Evolutionary conservation across 139 green algal genomes (phyloP).

Genomic region (Micractinium sp.): DNA sequence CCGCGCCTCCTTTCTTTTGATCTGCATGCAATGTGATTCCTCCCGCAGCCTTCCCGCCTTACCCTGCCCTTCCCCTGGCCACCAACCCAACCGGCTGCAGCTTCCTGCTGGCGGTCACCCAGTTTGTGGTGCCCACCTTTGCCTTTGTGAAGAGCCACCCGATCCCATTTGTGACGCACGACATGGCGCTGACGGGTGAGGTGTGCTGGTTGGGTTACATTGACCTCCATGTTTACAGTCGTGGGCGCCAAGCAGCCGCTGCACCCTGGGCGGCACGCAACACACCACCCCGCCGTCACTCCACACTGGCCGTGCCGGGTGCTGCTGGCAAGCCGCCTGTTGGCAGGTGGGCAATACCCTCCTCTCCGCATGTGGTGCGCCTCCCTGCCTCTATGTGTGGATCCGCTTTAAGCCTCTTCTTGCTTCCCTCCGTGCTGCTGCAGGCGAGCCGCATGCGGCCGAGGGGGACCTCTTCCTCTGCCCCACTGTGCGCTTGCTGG

Average conservation of each 20-base stretch:
- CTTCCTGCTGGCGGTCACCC: constrained; percentile 84
- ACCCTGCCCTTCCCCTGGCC: neutral
- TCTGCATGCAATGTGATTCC: neutral
- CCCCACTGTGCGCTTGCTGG: constrained; percentile 83
- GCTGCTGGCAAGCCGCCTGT: too few relatives aligned
- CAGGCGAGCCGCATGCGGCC: constrained; percentile 46
- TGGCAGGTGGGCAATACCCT: neutral
- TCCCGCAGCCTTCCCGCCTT: neutral
- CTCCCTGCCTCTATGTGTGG: neutral
- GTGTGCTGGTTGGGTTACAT: too few relatives aligned
- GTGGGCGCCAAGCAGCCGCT: neutral
- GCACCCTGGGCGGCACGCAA: too few relatives aligned
- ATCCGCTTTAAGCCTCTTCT: neutral
- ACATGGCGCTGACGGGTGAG: constrained; percentile 51
- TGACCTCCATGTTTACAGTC: too few relatives aligned
- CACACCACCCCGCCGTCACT: too few relatives aligned
- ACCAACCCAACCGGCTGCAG: constrained; percentile 32
- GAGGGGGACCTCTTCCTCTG: constrained; percentile 81
- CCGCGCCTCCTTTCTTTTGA: neutral
- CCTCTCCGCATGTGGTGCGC: neutral
- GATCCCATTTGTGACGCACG: constrained; percentile 48
- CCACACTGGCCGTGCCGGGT: too few relatives aligned
- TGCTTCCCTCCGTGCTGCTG: neutral
- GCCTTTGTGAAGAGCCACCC: constrained; percentile 36
- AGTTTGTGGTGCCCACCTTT: constrained; percentile 76